Percentiles rank a stretch among this genome's conserved stretches.
These are phyloP conservation scores for Telfairia occidentalis DNA, from an alignment of 331 rosid species.

Conservation along the genomic window DNA sequence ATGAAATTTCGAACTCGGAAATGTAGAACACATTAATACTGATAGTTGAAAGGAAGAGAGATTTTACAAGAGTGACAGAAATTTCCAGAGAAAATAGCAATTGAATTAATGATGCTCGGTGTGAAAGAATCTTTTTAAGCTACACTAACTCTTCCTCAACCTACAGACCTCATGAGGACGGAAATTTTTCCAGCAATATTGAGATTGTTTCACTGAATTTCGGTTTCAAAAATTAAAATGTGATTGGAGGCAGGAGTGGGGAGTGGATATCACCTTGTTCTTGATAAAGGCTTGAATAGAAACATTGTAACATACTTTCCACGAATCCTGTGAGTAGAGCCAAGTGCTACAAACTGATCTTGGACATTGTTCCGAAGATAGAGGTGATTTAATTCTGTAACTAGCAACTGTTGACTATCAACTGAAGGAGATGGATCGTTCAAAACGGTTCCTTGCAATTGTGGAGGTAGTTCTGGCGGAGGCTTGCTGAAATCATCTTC, in stretches of 20 bases:
- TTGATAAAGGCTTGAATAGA: slow-evolving; percentile 42
- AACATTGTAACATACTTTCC: slow-evolving; percentile 41
- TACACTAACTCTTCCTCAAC: slow-evolving; percentile 8
- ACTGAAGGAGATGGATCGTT: slow-evolving; percentile 29
- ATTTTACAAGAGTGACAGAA: neutral
- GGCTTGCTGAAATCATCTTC: slow-evolving; percentile 55
- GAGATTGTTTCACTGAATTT: neutral
- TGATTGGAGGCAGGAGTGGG: neutral
- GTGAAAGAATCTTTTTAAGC: slow-evolving; percentile 8
- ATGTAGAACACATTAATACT: neutral
- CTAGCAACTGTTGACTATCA: slow-evolving; percentile 14
- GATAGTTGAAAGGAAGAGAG: neutral
- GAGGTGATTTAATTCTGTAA: slow-evolving; percentile 59
- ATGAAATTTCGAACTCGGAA: neutral
- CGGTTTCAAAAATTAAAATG: neutral
- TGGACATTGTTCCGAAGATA: slow-evolving; percentile 38
- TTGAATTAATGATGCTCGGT: slow-evolving; percentile 8
- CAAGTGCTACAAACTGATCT: slow-evolving; percentile 38
- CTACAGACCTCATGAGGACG: slow-evolving; percentile 15
- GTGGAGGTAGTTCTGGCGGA: slow-evolving; percentile 75
- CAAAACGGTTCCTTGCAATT: slow-evolving; percentile 30
- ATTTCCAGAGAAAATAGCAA: slow-evolving; percentile 9
- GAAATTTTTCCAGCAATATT: neutral
- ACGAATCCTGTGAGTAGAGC: slow-evolving; percentile 49
- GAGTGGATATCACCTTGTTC: slow-evolving; percentile 15